Evolutionary conservation across 1,284 basidiomycete genomes (phyloP).

Genomic region (Filobasidium uniguttulatum): DNA sequence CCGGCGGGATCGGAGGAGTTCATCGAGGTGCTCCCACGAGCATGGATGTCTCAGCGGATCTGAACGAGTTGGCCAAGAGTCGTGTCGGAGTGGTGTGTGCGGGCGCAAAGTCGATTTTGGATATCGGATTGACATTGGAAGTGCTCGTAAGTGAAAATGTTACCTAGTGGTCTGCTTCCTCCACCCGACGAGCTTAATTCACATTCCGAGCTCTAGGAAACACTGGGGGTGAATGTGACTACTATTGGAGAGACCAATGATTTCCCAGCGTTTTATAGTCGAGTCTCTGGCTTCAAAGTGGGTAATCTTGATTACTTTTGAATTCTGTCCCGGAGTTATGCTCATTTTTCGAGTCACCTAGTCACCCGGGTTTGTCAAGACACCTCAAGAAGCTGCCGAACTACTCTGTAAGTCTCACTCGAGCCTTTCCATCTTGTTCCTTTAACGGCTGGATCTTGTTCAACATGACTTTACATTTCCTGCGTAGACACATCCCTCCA

Average conservation of each 20-base stretch:
- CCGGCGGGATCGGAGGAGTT: slow-evolving; percentile 49
- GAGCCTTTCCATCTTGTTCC: background rate
- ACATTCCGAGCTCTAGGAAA: slow-evolving; percentile 51
- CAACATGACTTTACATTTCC: no score
- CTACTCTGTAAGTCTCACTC: slow-evolving; percentile 48
- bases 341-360: background rate
- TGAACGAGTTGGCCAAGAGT: slow-evolving; percentile 65
- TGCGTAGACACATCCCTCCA: slow-evolving; percentile 27
- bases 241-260: slow-evolving; percentile 60
- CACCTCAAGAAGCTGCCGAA: slow-evolving; percentile 49
- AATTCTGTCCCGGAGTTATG: background rate
- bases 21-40: slow-evolving; percentile 82
- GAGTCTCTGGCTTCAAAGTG: slow-evolving; percentile 68
- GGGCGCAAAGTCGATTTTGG: slow-evolving; percentile 89
- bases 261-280: slow-evolving; percentile 91
- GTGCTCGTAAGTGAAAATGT: slow-evolving; percentile 53
- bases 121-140: slow-evolving; percentile 83
- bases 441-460: background rate
- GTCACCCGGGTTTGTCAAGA: slow-evolving; percentile 9
- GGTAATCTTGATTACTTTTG: slow-evolving; percentile 9
- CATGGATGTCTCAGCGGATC: slow-evolving; percentile 89
- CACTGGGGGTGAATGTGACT: slow-evolving; percentile 82
- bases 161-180: background rate
- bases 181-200: background rate
- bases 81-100: slow-evolving; percentile 77